Percentiles rank a stretch among this genome's conserved stretches.
phyloP scores from a whole-genome alignment of 805 yeast genomes.

The Priceomyces melissophilus region DNA sequence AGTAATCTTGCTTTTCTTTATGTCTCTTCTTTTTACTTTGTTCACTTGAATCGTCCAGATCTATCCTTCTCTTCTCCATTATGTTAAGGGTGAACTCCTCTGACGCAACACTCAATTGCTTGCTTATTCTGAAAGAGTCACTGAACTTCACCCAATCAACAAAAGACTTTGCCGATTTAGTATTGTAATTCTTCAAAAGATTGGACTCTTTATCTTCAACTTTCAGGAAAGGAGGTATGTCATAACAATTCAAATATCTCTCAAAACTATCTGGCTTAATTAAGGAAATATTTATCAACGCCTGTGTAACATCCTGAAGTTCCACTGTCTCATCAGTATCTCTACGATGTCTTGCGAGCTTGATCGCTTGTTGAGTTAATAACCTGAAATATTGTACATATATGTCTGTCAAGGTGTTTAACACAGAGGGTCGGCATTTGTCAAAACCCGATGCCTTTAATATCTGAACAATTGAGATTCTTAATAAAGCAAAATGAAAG shows the following conservation, averaged over 20 bases:
- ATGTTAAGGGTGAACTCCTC: conserved; percentile 25
- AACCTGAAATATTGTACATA: conserved; percentile 60
- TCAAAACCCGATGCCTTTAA: conserved; percentile 84
- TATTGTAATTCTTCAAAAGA: conserved; percentile 22
- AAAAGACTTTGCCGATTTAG: conserved; percentile 36
- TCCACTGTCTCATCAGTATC: conserved; percentile 40
- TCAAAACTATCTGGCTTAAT: conserved; percentile 48
- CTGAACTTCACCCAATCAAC: conserved; percentile 33
- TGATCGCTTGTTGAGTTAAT: conserved; percentile 47
- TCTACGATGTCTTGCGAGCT: conserved; percentile 45
- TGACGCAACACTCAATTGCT: conserved; percentile 30
- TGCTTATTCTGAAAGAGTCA: conserved; percentile 20
- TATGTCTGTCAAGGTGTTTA: conserved; percentile 77
- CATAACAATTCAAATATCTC: conserved; percentile 47
- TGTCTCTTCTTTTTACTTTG: conserved; percentile 33
- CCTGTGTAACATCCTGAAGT: conserved; percentile 68
- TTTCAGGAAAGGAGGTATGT: conserved; percentile 11
- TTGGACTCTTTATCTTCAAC: conserved; percentile 11
- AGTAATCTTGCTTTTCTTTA: conserved; percentile 38
- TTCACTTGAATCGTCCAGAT: conserved; percentile 31
- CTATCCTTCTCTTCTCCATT: conserved; percentile 37
- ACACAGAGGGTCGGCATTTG: conserved; percentile 62
- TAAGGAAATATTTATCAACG: conserved; percentile 60
- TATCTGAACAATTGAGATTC: conserved; percentile 48
- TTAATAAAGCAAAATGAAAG: conserved; percentile 35